Conservation (phyloP, 441 rosid species). For the Mallotus japonicus region DNA sequence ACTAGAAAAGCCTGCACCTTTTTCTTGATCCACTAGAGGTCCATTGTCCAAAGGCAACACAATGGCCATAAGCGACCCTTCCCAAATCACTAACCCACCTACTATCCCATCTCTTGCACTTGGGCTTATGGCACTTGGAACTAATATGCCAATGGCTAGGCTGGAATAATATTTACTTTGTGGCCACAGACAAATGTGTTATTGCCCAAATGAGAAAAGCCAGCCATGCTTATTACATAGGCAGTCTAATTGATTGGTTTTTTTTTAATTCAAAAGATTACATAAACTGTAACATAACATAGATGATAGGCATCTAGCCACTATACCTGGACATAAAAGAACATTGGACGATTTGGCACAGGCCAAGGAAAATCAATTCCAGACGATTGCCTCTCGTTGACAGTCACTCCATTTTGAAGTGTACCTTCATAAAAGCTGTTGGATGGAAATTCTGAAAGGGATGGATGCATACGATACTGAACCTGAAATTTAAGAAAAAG, state of each 20-base stretch:
- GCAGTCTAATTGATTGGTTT: neutral
- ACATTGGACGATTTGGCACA: slow-evolving; percentile 97
- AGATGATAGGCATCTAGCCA: neutral
- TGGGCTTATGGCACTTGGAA: neutral
- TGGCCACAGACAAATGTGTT: neutral
- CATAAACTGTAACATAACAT: neutral
- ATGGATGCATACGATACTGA: slow-evolving; percentile 99
- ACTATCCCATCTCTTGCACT: neutral
- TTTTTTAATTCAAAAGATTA: neutral
- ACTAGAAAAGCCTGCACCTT: neutral
- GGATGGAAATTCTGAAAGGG: slow-evolving; percentile 95
- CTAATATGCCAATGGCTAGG: neutral
- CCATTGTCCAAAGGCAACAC: neutral
- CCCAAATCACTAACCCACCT: neutral
- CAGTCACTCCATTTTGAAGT: slow-evolving; percentile 95
- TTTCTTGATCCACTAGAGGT: neutral
- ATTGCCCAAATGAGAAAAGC: neutral
- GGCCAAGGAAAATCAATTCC: slow-evolving; percentile 99
- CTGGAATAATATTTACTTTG: neutral
- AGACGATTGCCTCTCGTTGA: slow-evolving; percentile 89
- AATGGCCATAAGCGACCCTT: neutral
- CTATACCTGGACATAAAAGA: slow-evolving; percentile 97
- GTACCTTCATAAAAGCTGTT: slow-evolving; percentile 98
- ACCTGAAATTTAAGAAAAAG: slow-evolving; percentile 48
- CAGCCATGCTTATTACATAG: neutral